phyloP scores from a whole-genome alignment of 2,329 filamentous ascomycete species.

The Trichoderma asperellum region DNA sequence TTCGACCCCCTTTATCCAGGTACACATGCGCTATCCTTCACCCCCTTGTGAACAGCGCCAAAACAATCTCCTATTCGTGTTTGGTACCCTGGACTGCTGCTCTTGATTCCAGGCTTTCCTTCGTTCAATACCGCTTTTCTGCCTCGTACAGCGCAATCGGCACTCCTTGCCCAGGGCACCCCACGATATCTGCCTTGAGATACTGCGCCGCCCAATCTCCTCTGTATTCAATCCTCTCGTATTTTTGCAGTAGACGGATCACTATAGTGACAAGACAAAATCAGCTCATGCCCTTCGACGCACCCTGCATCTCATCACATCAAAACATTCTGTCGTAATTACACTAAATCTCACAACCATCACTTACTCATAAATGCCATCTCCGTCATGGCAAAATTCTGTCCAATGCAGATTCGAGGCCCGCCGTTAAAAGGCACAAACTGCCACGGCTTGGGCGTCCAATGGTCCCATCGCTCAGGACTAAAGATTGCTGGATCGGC shows the following conservation, averaged over 20 bases:
- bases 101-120: neutral
- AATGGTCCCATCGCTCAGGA: constrained; percentile 68
- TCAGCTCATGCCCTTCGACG: neutral
- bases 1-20: neutral
- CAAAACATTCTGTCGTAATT: neutral
- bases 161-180: constrained; percentile 49
- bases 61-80: neutral
- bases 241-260: constrained; percentile 62
- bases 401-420: constrained; percentile 74
- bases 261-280: constrained; percentile 37
- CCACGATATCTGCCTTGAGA: constrained; percentile 51
- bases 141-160: constrained; percentile 46
- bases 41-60: neutral
- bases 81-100: neutral
- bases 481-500: constrained; percentile 57
- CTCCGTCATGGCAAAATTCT: constrained; percentile 81
- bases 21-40: neutral
- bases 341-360: neutral
- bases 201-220: constrained; percentile 51
- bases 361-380: constrained; percentile 48
- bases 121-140: neutral
- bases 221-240: constrained; percentile 56
- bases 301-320: neutral
- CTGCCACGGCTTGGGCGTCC: constrained; percentile 69
- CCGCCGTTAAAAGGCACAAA: constrained; percentile 79